Evolutionary conservation across 176 grass and related monocot species (phyloP), one percentile per base, ranked within the genome.

Genomic region (Oryza meridionalis): DNA sequence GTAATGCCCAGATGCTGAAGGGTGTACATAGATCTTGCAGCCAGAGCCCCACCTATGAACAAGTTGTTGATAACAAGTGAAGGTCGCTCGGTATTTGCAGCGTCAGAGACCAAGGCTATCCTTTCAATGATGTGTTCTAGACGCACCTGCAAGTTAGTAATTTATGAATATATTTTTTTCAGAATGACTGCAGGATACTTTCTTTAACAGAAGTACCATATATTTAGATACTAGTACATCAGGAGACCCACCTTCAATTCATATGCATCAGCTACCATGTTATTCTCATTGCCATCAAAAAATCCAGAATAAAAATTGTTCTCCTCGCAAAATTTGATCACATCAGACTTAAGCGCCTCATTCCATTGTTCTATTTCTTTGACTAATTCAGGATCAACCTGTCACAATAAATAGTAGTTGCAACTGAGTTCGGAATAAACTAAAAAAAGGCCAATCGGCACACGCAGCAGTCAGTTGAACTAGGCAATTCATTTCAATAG

Each of bases 51-150:
- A 77, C 93, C 93, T 64, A 99, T 96, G 43, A 96, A 94, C 65
- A 94, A 76, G 67, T 92, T 89, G 84, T 86, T 79, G 75, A 92
- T 82, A 82, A 96, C 91, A 51, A 88, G 85, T 76, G 91, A 98
- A 77, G 96, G 93, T 47, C 91, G 83, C 75, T 98, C 96, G 4
- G 96, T 95, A 80, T 89, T 95, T 85, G 93, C 83, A 75, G 91
- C 96, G 81, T 98, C 91, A 46, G 91, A 95, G 31, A 98, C 91
- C 83, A 98, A 77, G n/a, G 88, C 80, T 77, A 92, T 92, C 84
- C 96, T 94, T 85, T 99, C 93, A 15, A 99, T 92, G 61, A 99
- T 96, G 89, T 96, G 96, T 85, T 96, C 96, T 81, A 99, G 87
- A 22, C 93, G 89, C 33, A 99, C 87, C 96, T 99, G 89, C 71